A percentile compares a stretch with the other conserved stretches of the same genome.
phyloP scores from a whole-genome alignment of 495 filamentous ascomycete genomes.

The Aspergillus conjunctus region DNA sequence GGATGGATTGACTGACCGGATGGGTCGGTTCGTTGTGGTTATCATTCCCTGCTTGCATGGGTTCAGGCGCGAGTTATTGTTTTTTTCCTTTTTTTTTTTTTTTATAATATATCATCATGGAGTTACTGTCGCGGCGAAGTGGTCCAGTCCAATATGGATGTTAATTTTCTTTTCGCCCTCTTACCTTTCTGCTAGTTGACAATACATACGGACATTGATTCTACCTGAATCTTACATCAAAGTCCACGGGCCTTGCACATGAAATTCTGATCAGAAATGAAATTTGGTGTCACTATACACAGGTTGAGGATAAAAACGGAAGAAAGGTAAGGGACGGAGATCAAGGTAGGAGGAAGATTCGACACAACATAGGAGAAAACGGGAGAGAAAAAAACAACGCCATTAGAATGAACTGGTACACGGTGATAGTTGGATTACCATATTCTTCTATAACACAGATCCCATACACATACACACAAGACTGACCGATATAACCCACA shows the following conservation, averaged over 20 bases:
- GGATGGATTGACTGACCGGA: background rate
- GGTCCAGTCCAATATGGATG: background rate
- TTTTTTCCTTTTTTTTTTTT: conserved; percentile 3
- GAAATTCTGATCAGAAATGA: conserved; percentile 4
- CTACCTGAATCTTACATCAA: background rate
- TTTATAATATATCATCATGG: background rate
- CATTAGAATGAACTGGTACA: conserved; percentile 29
- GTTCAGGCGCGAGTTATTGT: conserved; percentile 1
- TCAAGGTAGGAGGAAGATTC: background rate
- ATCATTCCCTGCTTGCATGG: conserved; percentile 12
- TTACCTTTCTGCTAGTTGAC: background rate
- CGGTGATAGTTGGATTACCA: conserved; percentile 9
- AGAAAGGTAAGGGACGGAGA: conserved; percentile 14
- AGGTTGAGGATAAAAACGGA: conserved; percentile 17
- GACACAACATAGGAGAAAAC: conserved; percentile 12
- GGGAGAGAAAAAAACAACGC: conserved; percentile 26
- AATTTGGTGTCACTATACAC: conserved; percentile 35
- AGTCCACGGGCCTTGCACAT: background rate
- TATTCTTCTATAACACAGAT: conserved; percentile 16
- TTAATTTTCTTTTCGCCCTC: background rate
- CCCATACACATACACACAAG: conserved; percentile 3
- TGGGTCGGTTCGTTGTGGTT: conserved; percentile 1
- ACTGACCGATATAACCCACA: background rate
- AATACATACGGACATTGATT: background rate
- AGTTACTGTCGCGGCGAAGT: background rate